phyloP scores from a whole-genome alignment of 2,329 filamentous ascomycete species.

The Neurospora crassa region DNA sequence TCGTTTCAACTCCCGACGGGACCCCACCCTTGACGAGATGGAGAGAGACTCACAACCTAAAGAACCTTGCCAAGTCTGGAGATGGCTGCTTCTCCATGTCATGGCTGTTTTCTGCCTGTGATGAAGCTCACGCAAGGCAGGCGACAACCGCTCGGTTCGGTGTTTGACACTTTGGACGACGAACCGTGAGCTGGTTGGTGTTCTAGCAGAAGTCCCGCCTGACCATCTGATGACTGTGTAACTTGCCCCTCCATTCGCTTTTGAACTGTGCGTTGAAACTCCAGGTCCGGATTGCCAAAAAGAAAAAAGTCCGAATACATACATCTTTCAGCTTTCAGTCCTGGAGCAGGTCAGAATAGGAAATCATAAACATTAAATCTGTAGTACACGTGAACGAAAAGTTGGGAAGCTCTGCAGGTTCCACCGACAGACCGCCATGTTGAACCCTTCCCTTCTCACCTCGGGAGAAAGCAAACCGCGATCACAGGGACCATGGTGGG shows the following conservation, averaged over 20 bases:
- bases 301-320: background rate
- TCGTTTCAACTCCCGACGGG: background rate
- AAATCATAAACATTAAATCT: background rate
- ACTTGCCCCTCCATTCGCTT: background rate
- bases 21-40: background rate
- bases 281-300: background rate
- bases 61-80: background rate
- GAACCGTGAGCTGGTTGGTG: background rate
- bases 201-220: background rate
- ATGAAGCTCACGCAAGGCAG: background rate
- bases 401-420: background rate
- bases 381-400: background rate
- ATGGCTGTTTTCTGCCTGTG: background rate
- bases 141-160: background rate
- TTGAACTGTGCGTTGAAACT: background rate
- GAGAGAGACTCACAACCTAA: too few species aligned
- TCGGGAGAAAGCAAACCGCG: background rate
- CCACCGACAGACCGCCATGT: background rate
- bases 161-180: background rate
- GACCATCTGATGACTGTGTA: background rate
- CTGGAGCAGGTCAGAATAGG: background rate
- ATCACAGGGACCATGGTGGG: background rate
- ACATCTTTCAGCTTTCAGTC: background rate
- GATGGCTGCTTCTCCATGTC: background rate
- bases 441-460: background rate